Evolutionary conservation across 2,329 filamentous ascomycete species (phyloP).

Genomic region (Rhynchosporium graminicola): DNA sequence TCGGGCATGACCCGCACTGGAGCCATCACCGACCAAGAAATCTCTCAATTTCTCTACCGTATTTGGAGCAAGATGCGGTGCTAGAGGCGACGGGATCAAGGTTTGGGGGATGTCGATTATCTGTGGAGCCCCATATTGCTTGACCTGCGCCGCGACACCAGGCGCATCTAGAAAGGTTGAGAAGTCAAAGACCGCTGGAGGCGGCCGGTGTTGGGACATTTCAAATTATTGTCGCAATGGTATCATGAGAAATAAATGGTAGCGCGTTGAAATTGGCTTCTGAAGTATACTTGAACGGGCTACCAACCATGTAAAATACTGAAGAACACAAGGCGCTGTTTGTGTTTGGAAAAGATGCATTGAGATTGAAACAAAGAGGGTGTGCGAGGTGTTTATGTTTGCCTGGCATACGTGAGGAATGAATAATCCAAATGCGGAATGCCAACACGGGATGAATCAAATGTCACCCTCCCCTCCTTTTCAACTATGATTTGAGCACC

Average conservation of each 20-base stretch:
- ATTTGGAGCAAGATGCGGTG: conserved; percentile 27
- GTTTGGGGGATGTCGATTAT: conserved; percentile 30
- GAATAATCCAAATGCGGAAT: conserved; percentile 19
- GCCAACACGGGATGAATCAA: not conserved
- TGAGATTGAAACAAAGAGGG: conserved; percentile 5
- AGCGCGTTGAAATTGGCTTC: not conserved
- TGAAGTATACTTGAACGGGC: too few relatives aligned
- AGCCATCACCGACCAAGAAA: conserved; percentile 15
- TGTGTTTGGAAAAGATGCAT: not conserved
- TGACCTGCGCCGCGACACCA: conserved; percentile 14
- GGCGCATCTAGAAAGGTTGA: conserved; percentile 26
- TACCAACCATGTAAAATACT: too few relatives aligned
- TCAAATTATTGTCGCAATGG: not conserved
- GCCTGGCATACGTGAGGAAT: conserved; percentile 24
- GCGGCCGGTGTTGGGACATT: not conserved
- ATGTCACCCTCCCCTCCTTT: not conserved
- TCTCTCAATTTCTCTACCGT: conserved; percentile 23
- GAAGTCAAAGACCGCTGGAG: conserved; percentile 24
- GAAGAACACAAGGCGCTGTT: not conserved
- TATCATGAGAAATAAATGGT: not conserved
- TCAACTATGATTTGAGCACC: not conserved
- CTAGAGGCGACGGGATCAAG: conserved; percentile 29
- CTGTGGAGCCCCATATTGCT: conserved; percentile 14
- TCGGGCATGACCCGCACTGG: not conserved
- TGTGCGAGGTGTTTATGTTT: conserved; percentile 10